Evolutionary conservation across 2,329 filamentous ascomycete species (phyloP).

Genomic region (Diaporthe humulicola): DNA sequence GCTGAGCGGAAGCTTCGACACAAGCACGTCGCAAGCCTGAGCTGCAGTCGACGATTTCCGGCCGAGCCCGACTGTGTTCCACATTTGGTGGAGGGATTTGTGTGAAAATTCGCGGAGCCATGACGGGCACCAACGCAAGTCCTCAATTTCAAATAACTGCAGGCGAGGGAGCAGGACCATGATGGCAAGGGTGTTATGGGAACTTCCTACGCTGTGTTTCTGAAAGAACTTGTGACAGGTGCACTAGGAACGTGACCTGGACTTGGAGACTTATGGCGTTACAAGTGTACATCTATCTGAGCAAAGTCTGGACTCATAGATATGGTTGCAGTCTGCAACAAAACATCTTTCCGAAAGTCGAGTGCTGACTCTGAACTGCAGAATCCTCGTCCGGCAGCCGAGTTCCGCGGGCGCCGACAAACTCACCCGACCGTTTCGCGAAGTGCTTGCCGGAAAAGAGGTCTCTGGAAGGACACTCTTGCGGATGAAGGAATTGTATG

Average conservation of each 20-base stretch:
- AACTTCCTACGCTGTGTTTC: no score
- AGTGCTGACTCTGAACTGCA: background rate
- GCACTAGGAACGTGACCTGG: background rate
- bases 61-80: background rate
- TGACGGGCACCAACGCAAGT: conserved; percentile 9
- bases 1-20: background rate
- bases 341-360: background rate
- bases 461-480: background rate
- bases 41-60: background rate
- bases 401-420: background rate
- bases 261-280: background rate
- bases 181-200: background rate
- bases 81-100: conserved; percentile 14
- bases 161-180: conserved; percentile 2
- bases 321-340: background rate
- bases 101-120: conserved; percentile 14
- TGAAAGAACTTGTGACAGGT: background rate
- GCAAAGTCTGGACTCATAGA: background rate
- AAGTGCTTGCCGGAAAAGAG: background rate
- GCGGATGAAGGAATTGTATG: no score
- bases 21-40: background rate
- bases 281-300: background rate
- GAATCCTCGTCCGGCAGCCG: background rate
- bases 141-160: conserved; percentile 6
- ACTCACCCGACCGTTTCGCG: no score